A percentile compares a stretch with the other conserved stretches of the same genome.
These are phyloP conservation scores for Mycena chlorophos DNA, from an alignment of 768 basidiomycete species.

Conservation along the genomic window DNA sequence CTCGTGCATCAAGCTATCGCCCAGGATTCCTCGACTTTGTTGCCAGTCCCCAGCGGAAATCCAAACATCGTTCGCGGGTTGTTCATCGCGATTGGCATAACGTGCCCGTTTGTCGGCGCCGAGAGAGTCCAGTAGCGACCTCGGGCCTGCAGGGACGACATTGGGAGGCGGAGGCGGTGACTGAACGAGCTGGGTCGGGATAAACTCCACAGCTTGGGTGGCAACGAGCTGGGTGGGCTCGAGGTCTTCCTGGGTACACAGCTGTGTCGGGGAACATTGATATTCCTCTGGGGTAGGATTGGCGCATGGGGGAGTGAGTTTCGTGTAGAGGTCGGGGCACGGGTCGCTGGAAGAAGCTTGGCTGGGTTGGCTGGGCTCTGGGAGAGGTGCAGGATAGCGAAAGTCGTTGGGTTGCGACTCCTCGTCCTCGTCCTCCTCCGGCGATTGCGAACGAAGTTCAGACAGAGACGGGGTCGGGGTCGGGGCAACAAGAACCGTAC, in stretches of 20 bases:
- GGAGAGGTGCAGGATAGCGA: not conserved
- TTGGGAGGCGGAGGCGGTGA: not conserved
- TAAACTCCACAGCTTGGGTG: slow-evolving; percentile 13
- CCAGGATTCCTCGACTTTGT: slow-evolving; percentile 23
- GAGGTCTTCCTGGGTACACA: not conserved
- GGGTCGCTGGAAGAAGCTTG: slow-evolving; percentile 43
- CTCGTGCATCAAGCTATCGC: too few species aligned
- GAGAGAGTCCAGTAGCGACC: slow-evolving; percentile 5
- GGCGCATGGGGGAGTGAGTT: slow-evolving; percentile 16
- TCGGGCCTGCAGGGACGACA: not conserved
- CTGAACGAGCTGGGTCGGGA: slow-evolving; percentile 2
- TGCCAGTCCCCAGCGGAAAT: slow-evolving; percentile 9
- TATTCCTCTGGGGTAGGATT: slow-evolving; percentile 25
- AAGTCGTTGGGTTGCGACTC: slow-evolving; percentile 14
- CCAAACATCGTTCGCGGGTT: not conserved
- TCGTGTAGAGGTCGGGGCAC: slow-evolving; percentile 29
- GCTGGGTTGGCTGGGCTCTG: slow-evolving; percentile 29
- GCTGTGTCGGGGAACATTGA: slow-evolving; percentile 1
- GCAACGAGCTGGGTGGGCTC: slow-evolving; percentile 6
- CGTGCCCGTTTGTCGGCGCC: slow-evolving; percentile 7
- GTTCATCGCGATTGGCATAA: slow-evolving; percentile 3
- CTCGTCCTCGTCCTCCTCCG: slow-evolving; percentile 18
- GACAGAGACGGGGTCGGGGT: slow-evolving; percentile 60
- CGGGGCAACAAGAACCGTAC: slow-evolving; percentile 46
- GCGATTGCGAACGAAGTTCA: slow-evolving; percentile 27